phyloP scores from a whole-genome alignment of 371 early-diverging fungal genomes.

The Batrachochytrium dendrobatidis region DNA sequence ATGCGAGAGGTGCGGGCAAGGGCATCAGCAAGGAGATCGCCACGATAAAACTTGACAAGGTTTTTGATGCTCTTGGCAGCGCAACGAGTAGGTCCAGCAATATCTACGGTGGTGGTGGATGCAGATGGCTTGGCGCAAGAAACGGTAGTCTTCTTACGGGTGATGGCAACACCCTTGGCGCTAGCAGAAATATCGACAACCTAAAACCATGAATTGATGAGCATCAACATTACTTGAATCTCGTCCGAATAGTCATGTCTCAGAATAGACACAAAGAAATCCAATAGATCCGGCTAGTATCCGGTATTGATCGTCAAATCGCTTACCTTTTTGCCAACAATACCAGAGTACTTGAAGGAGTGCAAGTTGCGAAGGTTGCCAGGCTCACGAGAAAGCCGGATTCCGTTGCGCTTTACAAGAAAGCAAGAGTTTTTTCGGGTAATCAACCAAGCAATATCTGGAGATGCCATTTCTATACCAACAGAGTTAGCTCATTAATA shows the following conservation, averaged over 20 bases:
- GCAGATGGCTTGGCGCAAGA: conserved; percentile 46
- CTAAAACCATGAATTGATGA: conserved; percentile 16
- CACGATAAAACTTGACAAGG: conserved; percentile 63
- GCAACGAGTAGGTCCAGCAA: conserved; percentile 60
- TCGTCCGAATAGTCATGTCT: not conserved
- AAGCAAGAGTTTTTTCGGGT: conserved; percentile 79
- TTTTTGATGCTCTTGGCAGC: conserved; percentile 64
- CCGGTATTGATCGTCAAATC: too few species aligned
- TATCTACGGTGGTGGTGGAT: conserved; percentile 46
- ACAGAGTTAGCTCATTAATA: too few species aligned
- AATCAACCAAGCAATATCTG: conserved; percentile 75
- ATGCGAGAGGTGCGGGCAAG: conserved; percentile 74
- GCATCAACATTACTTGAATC: too few species aligned
- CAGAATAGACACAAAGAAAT: too few species aligned
- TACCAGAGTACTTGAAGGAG: conserved; percentile 79
- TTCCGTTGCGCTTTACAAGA: conserved; percentile 80
- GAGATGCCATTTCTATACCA: conserved; percentile 42
- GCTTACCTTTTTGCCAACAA: conserved; percentile 60
- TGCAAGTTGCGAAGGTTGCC: conserved; percentile 78
- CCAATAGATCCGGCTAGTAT: too few species aligned
- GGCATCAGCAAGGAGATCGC: conserved; percentile 70
- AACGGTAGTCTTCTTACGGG: conserved; percentile 56
- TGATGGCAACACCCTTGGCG: conserved; percentile 56
- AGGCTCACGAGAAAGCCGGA: conserved; percentile 72
- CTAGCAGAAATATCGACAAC: conserved; percentile 22